These are phyloP conservation scores for Fragilaria crotonensis DNA, from an alignment of 108 stramenopile species.

Conservation along the genomic window DNA sequence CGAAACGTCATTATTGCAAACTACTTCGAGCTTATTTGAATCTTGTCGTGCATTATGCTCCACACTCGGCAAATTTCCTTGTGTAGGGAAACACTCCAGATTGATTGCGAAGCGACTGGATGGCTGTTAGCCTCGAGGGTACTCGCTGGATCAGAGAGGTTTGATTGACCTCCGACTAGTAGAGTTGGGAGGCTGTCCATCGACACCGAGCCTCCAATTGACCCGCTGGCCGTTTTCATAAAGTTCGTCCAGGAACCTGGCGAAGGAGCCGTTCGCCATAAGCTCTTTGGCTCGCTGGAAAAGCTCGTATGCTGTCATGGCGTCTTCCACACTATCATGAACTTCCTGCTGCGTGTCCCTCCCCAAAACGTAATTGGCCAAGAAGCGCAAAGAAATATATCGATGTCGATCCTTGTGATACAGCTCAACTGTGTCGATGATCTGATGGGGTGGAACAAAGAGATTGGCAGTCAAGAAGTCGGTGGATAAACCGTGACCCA, in stretches of 20 bases:
- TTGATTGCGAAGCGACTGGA: too few species aligned
- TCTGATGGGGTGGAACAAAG: slow-evolving; percentile 79
- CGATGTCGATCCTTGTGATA: slow-evolving; percentile 76
- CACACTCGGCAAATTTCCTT: too few species aligned
- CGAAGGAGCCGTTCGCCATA: slow-evolving; percentile 54
- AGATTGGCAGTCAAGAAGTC: slow-evolving; percentile 89
- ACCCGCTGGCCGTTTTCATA: slow-evolving; percentile 63
- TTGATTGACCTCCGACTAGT: too few species aligned
- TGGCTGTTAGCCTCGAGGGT: too few species aligned
- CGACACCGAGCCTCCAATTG: slow-evolving; percentile 63
- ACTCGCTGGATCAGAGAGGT: too few species aligned
- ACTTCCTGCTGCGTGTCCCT: slow-evolving; percentile 91
- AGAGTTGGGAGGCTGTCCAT: too few species aligned
- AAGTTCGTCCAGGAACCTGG: slow-evolving; percentile 45
- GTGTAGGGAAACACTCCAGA: too few species aligned
- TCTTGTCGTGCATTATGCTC: too few species aligned
- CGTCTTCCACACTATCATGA: slow-evolving; percentile 96
- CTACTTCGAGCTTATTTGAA: too few species aligned
- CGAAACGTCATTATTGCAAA: too few species aligned
- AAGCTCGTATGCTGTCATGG: slow-evolving; percentile 65
- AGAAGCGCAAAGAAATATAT: slow-evolving; percentile 87
- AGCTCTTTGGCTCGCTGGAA: slow-evolving; percentile 57
- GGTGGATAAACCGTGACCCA: slow-evolving; percentile 82
- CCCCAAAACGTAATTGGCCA: slow-evolving; percentile 78
- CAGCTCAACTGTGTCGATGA: slow-evolving; percentile 92